phyloP scores from a whole-genome alignment of 2,329 filamentous ascomycete genomes.

The Clarireedia hainanense region DNA sequence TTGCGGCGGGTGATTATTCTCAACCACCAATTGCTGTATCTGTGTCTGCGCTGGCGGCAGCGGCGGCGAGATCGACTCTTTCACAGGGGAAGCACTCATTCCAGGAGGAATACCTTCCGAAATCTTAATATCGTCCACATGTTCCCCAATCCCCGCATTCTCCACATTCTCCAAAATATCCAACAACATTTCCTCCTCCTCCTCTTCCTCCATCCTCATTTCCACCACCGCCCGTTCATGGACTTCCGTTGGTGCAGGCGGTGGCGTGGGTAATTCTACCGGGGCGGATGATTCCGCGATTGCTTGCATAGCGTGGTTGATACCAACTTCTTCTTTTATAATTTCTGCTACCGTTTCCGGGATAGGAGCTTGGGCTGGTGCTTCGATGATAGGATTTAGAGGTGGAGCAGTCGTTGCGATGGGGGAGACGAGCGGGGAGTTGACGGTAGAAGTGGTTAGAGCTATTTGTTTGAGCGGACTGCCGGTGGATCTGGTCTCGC shows the following conservation, averaged over 20 bases:
- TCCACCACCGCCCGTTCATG: conserved; percentile 12
- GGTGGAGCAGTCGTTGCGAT: background rate
- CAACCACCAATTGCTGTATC: background rate
- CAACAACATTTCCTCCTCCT: conserved; percentile 24
- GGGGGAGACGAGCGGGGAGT: conserved; percentile 20
- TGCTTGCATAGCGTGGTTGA: conserved; percentile 18
- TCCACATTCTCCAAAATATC: conserved; percentile 19
- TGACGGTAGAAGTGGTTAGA: conserved; percentile 22
- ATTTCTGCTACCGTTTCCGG: background rate
- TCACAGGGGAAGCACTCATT: no score
- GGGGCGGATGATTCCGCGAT: conserved; percentile 11
- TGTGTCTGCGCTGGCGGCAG: background rate
- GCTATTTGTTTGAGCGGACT: conserved; percentile 27
- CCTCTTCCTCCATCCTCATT: conserved; percentile 18
- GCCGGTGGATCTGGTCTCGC: conserved; percentile 14
- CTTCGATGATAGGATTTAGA: background rate
- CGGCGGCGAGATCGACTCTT: background rate
- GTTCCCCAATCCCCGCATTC: conserved; percentile 11
- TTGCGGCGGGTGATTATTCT: no score
- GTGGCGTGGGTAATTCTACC: conserved; percentile 13
- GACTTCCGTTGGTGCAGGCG: conserved; percentile 14
- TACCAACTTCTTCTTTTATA: background rate
- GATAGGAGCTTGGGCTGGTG: background rate
- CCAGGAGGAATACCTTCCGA: background rate
- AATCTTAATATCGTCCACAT: background rate